phyloP scores from a whole-genome alignment of 257 asterid genomes.

The Hygrophila difformis region DNA sequence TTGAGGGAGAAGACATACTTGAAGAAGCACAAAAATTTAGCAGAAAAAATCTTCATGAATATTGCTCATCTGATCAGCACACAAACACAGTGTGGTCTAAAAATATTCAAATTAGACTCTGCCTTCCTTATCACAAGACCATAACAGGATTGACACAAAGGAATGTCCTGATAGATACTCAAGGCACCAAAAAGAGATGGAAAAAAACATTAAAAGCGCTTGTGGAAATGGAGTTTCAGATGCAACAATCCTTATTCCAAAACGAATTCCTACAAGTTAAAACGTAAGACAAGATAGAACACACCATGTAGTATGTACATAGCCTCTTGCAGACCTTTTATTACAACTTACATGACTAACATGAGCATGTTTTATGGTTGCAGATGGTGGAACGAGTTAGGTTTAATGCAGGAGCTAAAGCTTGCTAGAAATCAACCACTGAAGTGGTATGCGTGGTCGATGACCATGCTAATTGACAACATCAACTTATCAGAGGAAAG shows the following conservation, averaged over 20 bases:
- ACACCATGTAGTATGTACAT: too few relatives aligned
- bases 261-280: constrained; percentile 28
- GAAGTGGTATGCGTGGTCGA: constrained; percentile 35
- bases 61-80: background rate
- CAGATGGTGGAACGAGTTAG: constrained; percentile 48
- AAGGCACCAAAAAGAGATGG: constrained; percentile 11
- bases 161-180: constrained; percentile 4
- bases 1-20: constrained; percentile 38
- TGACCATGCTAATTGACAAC: constrained; percentile 15
- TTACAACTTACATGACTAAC: background rate
- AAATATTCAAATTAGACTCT: constrained; percentile 17
- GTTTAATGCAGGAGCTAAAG: constrained; percentile 23
- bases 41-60: constrained; percentile 3
- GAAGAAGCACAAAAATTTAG: constrained; percentile 35
- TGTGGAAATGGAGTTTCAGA: constrained; percentile 17
- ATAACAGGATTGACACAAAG: constrained; percentile 15
- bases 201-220: constrained; percentile 24
- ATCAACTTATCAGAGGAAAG: constrained; percentile 17
- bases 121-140: constrained; percentile 36
- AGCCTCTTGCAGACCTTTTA: background rate
- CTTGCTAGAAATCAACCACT: constrained; percentile 25
- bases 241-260: constrained; percentile 16
- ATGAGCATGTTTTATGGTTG: background rate
- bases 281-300: constrained; percentile 25
- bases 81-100: background rate